Evolutionary conservation across 371 early-diverging fungal genomes (phyloP), one percentile per base, ranked within the genome.

Genomic region (Syncephalastrum racemosum): DNA sequence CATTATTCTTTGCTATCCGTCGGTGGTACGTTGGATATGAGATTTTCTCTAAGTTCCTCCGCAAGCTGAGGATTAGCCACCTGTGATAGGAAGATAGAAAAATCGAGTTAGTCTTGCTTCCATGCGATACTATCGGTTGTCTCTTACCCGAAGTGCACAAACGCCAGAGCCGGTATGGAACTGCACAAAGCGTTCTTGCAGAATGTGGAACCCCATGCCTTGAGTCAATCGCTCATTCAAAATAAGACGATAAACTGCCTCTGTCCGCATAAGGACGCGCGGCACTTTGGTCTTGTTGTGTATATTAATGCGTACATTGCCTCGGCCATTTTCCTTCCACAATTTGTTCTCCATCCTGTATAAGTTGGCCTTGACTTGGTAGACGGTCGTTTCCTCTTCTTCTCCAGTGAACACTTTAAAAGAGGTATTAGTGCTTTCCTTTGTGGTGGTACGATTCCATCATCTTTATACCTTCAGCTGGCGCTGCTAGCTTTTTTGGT

Each of bases 181-280:
- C 36, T 82, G 60, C 20, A 87, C 79, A 72, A 82, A 86, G 31
- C 74, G 72, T 20, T 82, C 79, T 57, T 86, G 77, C 73, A 73
- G 77, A 39, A 74, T 70, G 42, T 66, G 65, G 4, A 78, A 73
- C 49, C 77, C 75, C 79, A 87, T 80, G 2, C 77, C 83, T 4
- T 64, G 43, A 50, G 84, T 83, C 57, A 87, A 53, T 10, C 67
- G 63, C 12, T 76, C 53, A 52, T 86, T 87, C 25, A 87, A 70
- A 45, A 87, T 84, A 18, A 86, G 63, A 23, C 82, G 62, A 50
- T 66, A 80, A 7, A 86, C 85, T 36, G 76, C 73, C 47, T 86
- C 85, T 1, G 83, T 75, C 16, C 87, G 76, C 87, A 87, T 87
- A 4, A 86, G 76, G 46, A 86, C 59, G 16, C 84, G 77, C 16